phyloP scores from a whole-genome alignment of 768 basidiomycete species.

The Mycena haematopus region DNA sequence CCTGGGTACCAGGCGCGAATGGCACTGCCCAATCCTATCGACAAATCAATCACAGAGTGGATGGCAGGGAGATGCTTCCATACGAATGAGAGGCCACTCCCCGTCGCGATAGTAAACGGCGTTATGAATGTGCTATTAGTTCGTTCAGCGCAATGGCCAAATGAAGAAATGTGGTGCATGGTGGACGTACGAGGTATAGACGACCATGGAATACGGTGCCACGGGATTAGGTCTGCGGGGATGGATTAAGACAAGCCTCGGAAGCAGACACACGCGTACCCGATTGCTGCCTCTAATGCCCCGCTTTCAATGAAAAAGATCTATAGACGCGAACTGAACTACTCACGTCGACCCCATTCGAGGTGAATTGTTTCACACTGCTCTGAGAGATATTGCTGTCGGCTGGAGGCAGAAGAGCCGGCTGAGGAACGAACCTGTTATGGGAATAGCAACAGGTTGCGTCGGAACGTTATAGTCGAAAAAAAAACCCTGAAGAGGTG shows the following conservation, averaged over 20 bases:
- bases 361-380: slow-evolving; percentile 47
- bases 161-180: not conserved
- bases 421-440: slow-evolving; percentile 36
- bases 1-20: slow-evolving; percentile 53
- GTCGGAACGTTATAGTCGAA: slow-evolving; percentile 42
- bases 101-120: slow-evolving; percentile 37
- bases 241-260: not conserved
- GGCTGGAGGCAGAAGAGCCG: not conserved
- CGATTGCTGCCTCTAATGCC: slow-evolving; percentile 16
- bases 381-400: slow-evolving; percentile 27
- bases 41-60: not conserved
- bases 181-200: slow-evolving; percentile 51
- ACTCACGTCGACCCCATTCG: slow-evolving; percentile 44
- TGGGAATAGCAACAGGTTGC: slow-evolving; percentile 38
- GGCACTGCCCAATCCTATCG: slow-evolving; percentile 56
- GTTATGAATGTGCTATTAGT: slow-evolving; percentile 46
- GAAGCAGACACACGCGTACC: slow-evolving; percentile 5
- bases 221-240: slow-evolving; percentile 20
- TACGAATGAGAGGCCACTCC: slow-evolving; percentile 1
- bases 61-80: slow-evolving; percentile 8
- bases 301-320: not conserved
- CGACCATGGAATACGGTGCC: slow-evolving; percentile 56
- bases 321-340: slow-evolving; percentile 6
- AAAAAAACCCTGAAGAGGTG: slow-evolving; percentile 40
- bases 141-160: not conserved